phyloP scores from a whole-genome alignment of 345 rosid genomes.

The Theobroma cacao region DNA sequence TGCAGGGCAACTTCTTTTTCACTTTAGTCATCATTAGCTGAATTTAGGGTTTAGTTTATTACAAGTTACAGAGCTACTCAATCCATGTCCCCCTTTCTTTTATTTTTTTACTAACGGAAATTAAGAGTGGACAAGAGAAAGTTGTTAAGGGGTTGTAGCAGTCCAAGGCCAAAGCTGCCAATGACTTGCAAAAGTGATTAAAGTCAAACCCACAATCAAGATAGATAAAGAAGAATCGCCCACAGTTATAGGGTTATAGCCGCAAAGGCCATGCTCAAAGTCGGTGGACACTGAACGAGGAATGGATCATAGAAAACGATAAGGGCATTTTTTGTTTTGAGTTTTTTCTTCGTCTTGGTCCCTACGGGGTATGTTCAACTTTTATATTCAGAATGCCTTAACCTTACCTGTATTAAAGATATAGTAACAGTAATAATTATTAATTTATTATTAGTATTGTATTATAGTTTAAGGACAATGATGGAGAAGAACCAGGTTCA shows the following conservation, averaged over 20 bases:
- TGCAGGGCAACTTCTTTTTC: neutral
- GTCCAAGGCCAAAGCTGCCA: neutral
- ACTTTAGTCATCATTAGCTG: neutral
- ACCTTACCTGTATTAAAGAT: neutral
- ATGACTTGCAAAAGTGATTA: neutral
- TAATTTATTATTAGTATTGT: too few species aligned
- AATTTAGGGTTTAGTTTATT: neutral
- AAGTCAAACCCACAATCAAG: neutral
- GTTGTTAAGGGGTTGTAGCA: neutral
- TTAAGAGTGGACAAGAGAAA: neutral
- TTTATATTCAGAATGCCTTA: neutral
- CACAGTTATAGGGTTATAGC: neutral
- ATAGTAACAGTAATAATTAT: neutral
- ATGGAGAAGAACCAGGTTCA: neutral
- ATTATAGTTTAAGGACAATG: neutral
- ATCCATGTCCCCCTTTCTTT: neutral
- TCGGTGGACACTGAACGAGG: neutral
- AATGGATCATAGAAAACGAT: neutral
- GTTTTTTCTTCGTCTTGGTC: neutral
- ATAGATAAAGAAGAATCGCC: neutral
- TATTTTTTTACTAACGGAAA: neutral
- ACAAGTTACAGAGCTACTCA: neutral
- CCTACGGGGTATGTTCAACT: neutral
- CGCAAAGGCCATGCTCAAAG: neutral
- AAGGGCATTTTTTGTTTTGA: neutral